A percentile compares a stretch with the other conserved stretches of the same genome.
Conservation (phyloP, 2,329 filamentous ascomycete species). For the Cryphonectria nitschkei region DNA sequence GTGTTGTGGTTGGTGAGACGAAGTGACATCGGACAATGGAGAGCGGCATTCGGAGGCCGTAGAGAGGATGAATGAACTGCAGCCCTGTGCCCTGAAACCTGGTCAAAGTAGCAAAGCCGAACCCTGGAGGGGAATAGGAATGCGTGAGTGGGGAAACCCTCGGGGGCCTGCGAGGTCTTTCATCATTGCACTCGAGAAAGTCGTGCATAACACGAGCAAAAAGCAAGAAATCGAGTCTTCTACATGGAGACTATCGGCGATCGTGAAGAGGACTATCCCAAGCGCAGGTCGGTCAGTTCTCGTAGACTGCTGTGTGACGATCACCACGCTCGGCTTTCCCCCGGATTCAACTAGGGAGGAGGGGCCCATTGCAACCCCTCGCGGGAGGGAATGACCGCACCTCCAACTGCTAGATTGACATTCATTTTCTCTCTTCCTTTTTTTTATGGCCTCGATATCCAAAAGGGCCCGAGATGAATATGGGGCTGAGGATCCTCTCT, state of each 20-base stretch:
- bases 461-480: neutral
- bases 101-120: constrained; percentile 4
- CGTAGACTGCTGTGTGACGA: neutral
- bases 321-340: neutral
- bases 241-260: neutral
- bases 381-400: neutral
- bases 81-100: constrained; percentile 3
- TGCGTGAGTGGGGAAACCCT: constrained; percentile 17
- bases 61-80: constrained; percentile 17
- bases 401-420: neutral
- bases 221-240: neutral
- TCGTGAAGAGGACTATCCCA: neutral
- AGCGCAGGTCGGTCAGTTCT: neutral
- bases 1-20: constrained; percentile 8
- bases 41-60: constrained; percentile 26
- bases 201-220: neutral
- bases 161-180: constrained; percentile 5
- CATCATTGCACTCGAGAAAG: neutral
- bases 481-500: neutral
- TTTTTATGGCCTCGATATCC: neutral
- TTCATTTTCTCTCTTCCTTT: neutral
- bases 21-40: constrained; percentile 14
- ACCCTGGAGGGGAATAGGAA: neutral
- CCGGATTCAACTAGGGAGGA: neutral
- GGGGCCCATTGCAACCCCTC: neutral